A percentile compares a stretch with the other conserved stretches of the same genome.
These are phyloP conservation scores for Tricholoma saponaceum DNA, from an alignment of 768 basidiomycete genomes.

Conservation along the genomic window DNA sequence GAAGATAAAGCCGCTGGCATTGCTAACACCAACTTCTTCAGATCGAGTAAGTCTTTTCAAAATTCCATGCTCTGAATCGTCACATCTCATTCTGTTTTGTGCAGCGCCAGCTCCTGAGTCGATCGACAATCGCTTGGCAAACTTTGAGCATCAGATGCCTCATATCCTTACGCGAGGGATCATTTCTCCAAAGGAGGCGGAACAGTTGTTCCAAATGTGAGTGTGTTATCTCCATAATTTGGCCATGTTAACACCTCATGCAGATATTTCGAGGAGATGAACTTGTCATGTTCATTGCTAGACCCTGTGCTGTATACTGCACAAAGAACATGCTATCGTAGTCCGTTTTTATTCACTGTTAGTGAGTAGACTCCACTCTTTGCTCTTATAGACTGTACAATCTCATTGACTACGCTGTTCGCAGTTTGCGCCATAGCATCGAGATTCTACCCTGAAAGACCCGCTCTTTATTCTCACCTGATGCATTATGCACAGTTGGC, in stretches of 20 bases:
- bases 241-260: slow-evolving; percentile 8
- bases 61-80: slow-evolving; percentile 1
- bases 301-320: slow-evolving; percentile 85
- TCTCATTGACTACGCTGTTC: neutral
- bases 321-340: slow-evolving; percentile 73
- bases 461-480: slow-evolving; percentile 61
- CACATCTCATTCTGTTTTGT: neutral
- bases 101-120: slow-evolving; percentile 40
- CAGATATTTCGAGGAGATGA: slow-evolving; percentile 79
- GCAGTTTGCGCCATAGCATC: slow-evolving; percentile 87
- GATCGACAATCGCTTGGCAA: slow-evolving; percentile 32
- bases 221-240: slow-evolving; percentile 12
- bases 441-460: slow-evolving; percentile 69
- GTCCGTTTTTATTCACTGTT: slow-evolving; percentile 90
- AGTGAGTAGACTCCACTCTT: slow-evolving; percentile 45
- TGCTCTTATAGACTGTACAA: neutral
- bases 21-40: slow-evolving; percentile 66
- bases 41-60: slow-evolving; percentile 36
- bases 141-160: slow-evolving; percentile 48
- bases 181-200: slow-evolving; percentile 62
- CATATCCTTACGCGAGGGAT: slow-evolving; percentile 62
- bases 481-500: slow-evolving; percentile 77
- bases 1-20: slow-evolving; percentile 58
- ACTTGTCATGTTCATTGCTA: slow-evolving; percentile 71
- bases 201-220: slow-evolving; percentile 70